A percentile compares a stretch with the other conserved stretches of the same genome.
phyloP scores from a whole-genome alignment of 495 filamentous ascomycete species.

The Diplogelasinospora grovesii region DNA sequence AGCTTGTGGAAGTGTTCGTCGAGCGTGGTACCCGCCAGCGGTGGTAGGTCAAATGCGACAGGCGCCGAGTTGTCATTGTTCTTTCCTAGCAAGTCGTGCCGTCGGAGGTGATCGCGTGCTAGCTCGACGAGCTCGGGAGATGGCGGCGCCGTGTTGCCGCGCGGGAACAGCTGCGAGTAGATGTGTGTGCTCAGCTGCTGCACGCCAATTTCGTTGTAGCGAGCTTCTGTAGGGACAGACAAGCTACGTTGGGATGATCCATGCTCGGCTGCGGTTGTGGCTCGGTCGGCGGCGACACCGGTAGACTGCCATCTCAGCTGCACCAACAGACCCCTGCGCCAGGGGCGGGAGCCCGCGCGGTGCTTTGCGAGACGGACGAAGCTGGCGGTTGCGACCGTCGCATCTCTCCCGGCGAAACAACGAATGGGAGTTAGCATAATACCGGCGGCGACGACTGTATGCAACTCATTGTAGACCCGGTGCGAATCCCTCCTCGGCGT shows the following conservation, averaged over 20 bases:
- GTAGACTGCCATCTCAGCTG: conserved; percentile 35
- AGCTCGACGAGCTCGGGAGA: conserved; percentile 67
- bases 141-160: conserved; percentile 44
- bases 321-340: conserved; percentile 16
- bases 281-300: conserved; percentile 5
- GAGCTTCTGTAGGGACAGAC: conserved; percentile 51
- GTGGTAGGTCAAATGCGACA: conserved; percentile 78
- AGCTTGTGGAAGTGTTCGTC: conserved; percentile 96
- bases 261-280: neutral
- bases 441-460: conserved; percentile 2
- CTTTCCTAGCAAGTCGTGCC: conserved; percentile 87
- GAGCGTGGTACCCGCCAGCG: conserved; percentile 68
- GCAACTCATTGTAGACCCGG: conserved; percentile 21
- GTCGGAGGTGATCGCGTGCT: conserved; percentile 72
- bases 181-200: conserved; percentile 84
- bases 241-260: conserved; percentile 5
- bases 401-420: conserved; percentile 28
- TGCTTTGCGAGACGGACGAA: conserved; percentile 37
- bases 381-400: conserved; percentile 24
- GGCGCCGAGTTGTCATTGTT: conserved; percentile 67
- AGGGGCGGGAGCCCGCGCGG: conserved; percentile 17
- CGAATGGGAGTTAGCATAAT: conserved; percentile 36
- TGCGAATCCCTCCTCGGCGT: too few species aligned
- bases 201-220: conserved; percentile 88
- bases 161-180: conserved; percentile 70